A percentile compares a stretch with the other conserved stretches of the same genome.
Conservation (phyloP, 768 basidiomycete genomes). For the Gloeopeniophorella convolvens region DNA sequence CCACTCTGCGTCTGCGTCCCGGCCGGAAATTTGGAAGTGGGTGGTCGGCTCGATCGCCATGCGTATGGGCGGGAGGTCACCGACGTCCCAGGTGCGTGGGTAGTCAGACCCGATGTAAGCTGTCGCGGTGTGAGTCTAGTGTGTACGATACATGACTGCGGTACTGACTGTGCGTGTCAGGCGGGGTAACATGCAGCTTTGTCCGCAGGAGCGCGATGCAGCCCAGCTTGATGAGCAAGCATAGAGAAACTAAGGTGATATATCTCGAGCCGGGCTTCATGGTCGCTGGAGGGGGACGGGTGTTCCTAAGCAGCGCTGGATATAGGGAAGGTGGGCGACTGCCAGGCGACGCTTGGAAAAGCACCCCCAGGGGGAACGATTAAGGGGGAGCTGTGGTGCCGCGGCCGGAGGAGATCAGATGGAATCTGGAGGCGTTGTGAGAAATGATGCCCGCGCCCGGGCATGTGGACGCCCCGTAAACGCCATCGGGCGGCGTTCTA, state of each 20-base stretch:
- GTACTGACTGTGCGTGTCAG: too few relatives aligned
- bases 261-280: not conserved
- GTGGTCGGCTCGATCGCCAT: conserved; percentile 6
- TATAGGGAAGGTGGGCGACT: not conserved
- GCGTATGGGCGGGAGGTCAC: not conserved
- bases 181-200: not conserved
- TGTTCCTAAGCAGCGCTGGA: not conserved
- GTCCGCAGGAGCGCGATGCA: not conserved
- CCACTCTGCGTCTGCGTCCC: conserved; percentile 21
- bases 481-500: not conserved
- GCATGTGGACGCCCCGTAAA: not conserved
- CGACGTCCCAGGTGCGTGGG: conserved; percentile 7
- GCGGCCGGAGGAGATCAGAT: not conserved
- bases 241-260: not conserved
- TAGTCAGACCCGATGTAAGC: not conserved
- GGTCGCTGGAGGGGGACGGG: not conserved
- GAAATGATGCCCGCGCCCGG: too few relatives aligned
- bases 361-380: not conserved
- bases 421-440: too few relatives aligned
- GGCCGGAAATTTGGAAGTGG: conserved; percentile 9
- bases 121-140: not conserved
- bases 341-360: not conserved
- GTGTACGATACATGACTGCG: not conserved
- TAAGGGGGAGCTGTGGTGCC: not conserved
- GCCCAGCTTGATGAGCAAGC: not conserved